Evolutionary conservation across 2,329 filamentous ascomycete species (phyloP).

Genomic region (Pyricularia sp.): DNA sequence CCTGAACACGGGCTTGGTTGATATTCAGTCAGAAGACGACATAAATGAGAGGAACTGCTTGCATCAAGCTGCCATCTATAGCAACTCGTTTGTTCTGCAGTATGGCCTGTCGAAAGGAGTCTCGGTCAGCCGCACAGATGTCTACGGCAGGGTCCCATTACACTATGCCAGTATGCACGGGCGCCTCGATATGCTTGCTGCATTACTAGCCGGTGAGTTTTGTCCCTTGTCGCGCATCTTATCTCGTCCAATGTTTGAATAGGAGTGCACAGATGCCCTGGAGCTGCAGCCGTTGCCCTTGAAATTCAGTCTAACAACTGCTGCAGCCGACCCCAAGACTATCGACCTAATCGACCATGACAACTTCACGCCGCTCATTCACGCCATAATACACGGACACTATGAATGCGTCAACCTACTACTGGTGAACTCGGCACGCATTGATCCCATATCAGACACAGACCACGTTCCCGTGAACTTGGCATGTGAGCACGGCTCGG

Average conservation of each 20-base stretch:
- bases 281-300: slow-evolving; percentile 6
- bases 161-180: slow-evolving; percentile 98
- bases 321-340: slow-evolving; percentile 57
- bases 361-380: slow-evolving; percentile 93
- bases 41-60: slow-evolving; percentile 97
- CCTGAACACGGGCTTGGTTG: slow-evolving; percentile 71
- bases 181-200: slow-evolving; percentile 70
- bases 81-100: slow-evolving; percentile 67
- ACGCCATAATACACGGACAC: slow-evolving; percentile 85
- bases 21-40: slow-evolving; percentile 90
- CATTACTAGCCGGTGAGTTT: slow-evolving; percentile 53
- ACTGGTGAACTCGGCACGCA: slow-evolving; percentile 67
- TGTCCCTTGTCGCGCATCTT: not conserved
- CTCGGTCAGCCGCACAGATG: slow-evolving; percentile 72
- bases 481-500: slow-evolving; percentile 86
- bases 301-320: not conserved
- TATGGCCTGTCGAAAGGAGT: slow-evolving; percentile 69
- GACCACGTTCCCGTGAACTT: slow-evolving; percentile 93
- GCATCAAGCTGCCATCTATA: slow-evolving; percentile 94
- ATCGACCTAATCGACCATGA: slow-evolving; percentile 90
- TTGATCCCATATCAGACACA: slow-evolving; percentile 76
- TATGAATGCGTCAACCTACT: slow-evolving; percentile 71
- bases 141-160: slow-evolving; percentile 86
- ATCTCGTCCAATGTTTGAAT: not conserved
- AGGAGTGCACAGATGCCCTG: not conserved